These are phyloP conservation scores for Cronartium quercuum DNA, from an alignment of 1,284 basidiomycete genomes.

Conservation along the genomic window DNA sequence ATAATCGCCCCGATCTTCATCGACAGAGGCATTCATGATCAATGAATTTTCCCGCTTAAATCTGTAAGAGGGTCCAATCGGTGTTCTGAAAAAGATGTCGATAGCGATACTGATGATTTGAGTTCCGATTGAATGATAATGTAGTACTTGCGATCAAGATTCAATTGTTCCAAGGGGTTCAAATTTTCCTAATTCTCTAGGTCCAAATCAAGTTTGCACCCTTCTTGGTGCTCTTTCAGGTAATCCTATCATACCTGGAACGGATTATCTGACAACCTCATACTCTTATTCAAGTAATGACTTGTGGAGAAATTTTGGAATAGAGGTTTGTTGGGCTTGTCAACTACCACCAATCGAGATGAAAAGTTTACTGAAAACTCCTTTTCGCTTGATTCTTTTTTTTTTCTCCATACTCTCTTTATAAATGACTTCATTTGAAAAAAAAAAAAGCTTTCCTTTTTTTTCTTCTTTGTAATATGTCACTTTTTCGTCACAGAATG, in stretches of 20 bases:
- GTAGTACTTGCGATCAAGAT: conserved; percentile 42
- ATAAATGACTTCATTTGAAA: too few relatives aligned
- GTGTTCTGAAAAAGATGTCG: not conserved
- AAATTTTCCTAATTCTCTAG: conserved; percentile 49
- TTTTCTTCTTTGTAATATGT: too few relatives aligned
- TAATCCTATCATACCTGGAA: conserved; percentile 47
- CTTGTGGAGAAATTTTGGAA: conserved; percentile 30
- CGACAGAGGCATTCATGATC: conserved; percentile 69
- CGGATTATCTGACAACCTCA: conserved; percentile 45
- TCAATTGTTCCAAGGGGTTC: conserved; percentile 50
- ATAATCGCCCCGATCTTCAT: not conserved
- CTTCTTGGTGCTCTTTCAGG: conserved; percentile 48
- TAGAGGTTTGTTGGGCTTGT: not conserved
- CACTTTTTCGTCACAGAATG: too few relatives aligned
- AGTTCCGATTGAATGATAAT: conserved; percentile 53
- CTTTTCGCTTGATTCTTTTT: not conserved
- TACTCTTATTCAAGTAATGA: not conserved
- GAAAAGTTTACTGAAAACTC: not conserved
- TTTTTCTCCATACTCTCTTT: too few relatives aligned
- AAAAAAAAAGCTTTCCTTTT: too few relatives aligned
- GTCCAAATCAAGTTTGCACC: conserved; percentile 51
- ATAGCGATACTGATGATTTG: not conserved
- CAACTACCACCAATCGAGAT: too few relatives aligned
- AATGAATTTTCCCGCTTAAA: conserved; percentile 71
- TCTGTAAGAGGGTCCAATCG: conserved; percentile 49